These are phyloP conservation scores for Microascus cirrosus DNA, from an alignment of 2,329 filamentous ascomycete genomes.

Conservation along the genomic window DNA sequence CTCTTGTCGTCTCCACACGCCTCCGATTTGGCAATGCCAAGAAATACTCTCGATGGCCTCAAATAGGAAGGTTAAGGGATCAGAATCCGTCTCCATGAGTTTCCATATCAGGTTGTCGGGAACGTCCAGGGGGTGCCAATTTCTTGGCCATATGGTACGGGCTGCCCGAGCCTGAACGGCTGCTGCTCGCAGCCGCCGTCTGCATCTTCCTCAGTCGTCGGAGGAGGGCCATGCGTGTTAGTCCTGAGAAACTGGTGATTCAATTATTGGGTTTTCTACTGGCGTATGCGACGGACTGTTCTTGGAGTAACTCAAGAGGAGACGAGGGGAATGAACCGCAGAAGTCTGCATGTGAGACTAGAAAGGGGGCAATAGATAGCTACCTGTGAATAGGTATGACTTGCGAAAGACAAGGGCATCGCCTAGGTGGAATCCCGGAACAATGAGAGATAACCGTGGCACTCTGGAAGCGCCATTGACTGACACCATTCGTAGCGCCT, in stretches of 20 bases:
- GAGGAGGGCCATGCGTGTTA: not conserved
- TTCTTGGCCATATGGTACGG: not conserved
- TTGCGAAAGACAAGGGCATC: no score
- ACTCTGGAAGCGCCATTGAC: not conserved
- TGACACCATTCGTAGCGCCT: not conserved
- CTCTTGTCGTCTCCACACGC: no score
- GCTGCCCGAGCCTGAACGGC: not conserved
- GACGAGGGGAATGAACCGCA: no score
- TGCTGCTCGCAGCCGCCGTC: not conserved
- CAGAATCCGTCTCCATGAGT: not conserved
- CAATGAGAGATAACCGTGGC: no score
- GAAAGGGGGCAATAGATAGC: no score
- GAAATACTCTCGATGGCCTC: not conserved
- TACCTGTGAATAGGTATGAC: no score
- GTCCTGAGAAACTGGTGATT: no score
- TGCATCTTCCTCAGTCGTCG: not conserved
- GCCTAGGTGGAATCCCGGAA: no score
- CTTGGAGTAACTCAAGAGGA: no score
- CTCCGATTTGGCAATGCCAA: not conserved
- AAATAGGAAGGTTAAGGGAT: not conserved
- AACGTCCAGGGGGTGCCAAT: no score
- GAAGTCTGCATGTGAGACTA: no score
- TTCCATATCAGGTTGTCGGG: not conserved
- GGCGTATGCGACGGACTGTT: no score
- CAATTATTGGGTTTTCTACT: not conserved